Evolutionary conservation across 225 moss, liverwort and hornwort species (phyloP), one percentile per base, ranked within the genome.

Genomic region (Pseudoscleropodium purum): DNA sequence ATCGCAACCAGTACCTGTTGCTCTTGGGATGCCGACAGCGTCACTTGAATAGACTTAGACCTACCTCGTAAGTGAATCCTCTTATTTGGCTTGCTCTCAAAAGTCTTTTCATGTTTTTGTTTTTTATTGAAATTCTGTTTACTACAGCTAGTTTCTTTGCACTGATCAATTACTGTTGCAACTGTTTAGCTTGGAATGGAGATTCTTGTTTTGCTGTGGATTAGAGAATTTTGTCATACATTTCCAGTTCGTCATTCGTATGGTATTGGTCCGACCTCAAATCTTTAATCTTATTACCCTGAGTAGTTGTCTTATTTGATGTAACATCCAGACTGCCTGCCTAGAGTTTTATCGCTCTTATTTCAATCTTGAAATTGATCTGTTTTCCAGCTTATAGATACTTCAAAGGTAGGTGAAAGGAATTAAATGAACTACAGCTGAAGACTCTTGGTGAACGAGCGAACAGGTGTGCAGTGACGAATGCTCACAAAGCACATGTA

Each of bases 51-150:
- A 93, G 88, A 83, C 79, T 62, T 76, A 79, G 83, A 83, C 66
- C 60, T 82, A 86, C 31, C 64, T 91, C 83, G 94, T 92, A 89
- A 82, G 92, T 90, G 75, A 76, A 79, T 84, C 76, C 57, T 76
- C 60, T 73, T 51, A 49, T 78, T 49, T 21, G 78, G 47, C 47
- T 72, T 77, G 57, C 80, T 75, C 66, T 51, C 34, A 47, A 25
- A 49, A 62, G 17, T 56, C n/a, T 77, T 77, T n/a, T 79, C 39
- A 39, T 82, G 18, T 26, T 82, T 43, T 61, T 4, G 51, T 84
- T 81, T 30, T 81, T 61, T 24, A 13, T 64, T 61, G 15, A 57
- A 45, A 33, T 65, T 69, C 31, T 62, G 68, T 25, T 52, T 29
- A 60, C 39, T 47, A 21, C 74, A 49, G 57, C 29, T 59, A 26